Percentiles rank a stretch among this genome's conserved stretches.
phyloP scores from a whole-genome alignment of 2,329 filamentous ascomycete genomes.

The Sclerotinia spermophila region DNA sequence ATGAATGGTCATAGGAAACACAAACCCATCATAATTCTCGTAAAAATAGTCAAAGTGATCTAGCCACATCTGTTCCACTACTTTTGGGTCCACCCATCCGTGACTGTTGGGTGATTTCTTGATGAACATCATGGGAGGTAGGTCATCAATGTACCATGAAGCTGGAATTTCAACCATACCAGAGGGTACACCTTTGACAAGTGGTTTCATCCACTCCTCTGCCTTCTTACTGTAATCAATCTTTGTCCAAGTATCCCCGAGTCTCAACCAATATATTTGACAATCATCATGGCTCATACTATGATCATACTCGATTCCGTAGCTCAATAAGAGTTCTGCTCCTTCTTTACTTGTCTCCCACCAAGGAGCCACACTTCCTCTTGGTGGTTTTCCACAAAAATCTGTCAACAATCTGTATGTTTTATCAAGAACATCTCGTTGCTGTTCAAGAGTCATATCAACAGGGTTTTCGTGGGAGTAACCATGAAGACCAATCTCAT shows the following conservation, averaged over 20 bases:
- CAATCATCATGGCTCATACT: slow-evolving; percentile 64
- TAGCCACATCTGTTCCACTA: slow-evolving; percentile 41
- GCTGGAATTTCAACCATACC: slow-evolving; percentile 65
- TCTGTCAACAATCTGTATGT: slow-evolving; percentile 68
- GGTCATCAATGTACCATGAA: slow-evolving; percentile 58
- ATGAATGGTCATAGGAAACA: slow-evolving; percentile 75
- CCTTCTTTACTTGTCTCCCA: slow-evolving; percentile 71
- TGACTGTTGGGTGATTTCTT: slow-evolving; percentile 63
- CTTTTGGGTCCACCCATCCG: slow-evolving; percentile 51
- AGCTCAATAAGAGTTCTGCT: slow-evolving; percentile 59
- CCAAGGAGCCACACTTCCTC: slow-evolving; percentile 70
- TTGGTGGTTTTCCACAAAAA: slow-evolving; percentile 67
- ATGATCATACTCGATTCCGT: slow-evolving; percentile 69
- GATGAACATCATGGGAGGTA: slow-evolving; percentile 70
- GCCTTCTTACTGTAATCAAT: slow-evolving; percentile 63
- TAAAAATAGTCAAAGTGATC: slow-evolving; percentile 73
- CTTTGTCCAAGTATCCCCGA: slow-evolving; percentile 63
- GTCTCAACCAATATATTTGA: slow-evolving; percentile 60
- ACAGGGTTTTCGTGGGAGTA: slow-evolving; percentile 72
- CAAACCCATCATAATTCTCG: slow-evolving; percentile 70
- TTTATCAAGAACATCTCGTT: slow-evolving; percentile 70
- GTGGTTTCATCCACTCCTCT: slow-evolving; percentile 63
- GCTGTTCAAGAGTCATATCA: slow-evolving; percentile 70
- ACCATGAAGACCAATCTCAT: slow-evolving; percentile 65
- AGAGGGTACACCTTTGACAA: slow-evolving; percentile 55